Evolutionary conservation across 768 basidiomycete genomes (phyloP).

Genomic region (Auriscalpium vulgare): DNA sequence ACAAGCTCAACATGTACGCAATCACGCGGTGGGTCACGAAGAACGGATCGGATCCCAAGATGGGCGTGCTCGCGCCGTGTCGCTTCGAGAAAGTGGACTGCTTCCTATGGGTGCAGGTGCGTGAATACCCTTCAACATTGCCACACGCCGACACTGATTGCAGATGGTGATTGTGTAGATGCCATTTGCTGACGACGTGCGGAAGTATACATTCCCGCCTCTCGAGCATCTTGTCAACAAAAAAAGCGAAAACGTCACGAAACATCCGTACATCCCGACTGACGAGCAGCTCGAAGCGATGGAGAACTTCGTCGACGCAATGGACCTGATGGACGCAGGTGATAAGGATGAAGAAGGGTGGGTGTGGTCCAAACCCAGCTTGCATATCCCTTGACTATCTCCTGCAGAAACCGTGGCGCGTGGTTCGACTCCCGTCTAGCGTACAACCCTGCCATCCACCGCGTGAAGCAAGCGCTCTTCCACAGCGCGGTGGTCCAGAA

Average conservation of each 20-base stretch:
- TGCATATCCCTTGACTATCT: not conserved
- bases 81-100: constrained; percentile 66
- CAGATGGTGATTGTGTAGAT: constrained; percentile 42
- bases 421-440: constrained; percentile 79
- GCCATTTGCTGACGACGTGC: constrained; percentile 92
- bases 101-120: constrained; percentile 76
- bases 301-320: constrained; percentile 79
- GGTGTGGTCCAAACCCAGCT: not conserved
- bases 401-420: constrained; percentile 42
- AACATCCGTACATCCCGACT: constrained; percentile 81
- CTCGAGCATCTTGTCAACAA: constrained; percentile 66
- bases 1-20: constrained; percentile 52
- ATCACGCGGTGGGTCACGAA: constrained; percentile 77
- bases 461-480: constrained; percentile 88
- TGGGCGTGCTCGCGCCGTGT: constrained; percentile 68
- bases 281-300: constrained; percentile 71
- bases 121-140: constrained; percentile 8
- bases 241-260: constrained; percentile 62
- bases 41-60: constrained; percentile 72
- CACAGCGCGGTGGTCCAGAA: constrained; percentile 77
- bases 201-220: constrained; percentile 81
- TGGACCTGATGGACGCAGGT: constrained; percentile 78
- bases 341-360: constrained; percentile 75
- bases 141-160: not conserved
- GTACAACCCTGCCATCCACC: constrained; percentile 86